Evolutionary conservation across 2,329 filamentous ascomycete species (phyloP).

Genomic region (Amauroascus niger): DNA sequence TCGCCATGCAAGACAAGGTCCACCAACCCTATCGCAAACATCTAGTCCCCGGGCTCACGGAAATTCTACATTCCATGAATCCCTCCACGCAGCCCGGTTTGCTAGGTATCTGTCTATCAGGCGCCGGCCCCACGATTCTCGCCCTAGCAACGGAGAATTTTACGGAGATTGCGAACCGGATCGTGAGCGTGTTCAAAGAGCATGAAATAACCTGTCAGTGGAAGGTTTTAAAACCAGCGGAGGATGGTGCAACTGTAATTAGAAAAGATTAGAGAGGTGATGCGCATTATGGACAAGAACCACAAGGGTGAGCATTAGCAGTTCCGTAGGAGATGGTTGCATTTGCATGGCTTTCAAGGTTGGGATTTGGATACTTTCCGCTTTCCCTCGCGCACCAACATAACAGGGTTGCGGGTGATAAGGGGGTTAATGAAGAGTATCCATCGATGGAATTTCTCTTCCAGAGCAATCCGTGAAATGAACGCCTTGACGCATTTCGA

Average conservation of each 20-base stretch:
- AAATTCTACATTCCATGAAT: slow-evolving; percentile 85
- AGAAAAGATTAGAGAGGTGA: slow-evolving; percentile 10
- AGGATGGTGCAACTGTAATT: slow-evolving; percentile 45
- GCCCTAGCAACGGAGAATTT: slow-evolving; percentile 88
- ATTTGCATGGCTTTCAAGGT: background rate
- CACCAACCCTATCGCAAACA: slow-evolving; percentile 92
- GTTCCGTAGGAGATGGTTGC: too few species aligned
- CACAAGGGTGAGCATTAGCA: too few species aligned
- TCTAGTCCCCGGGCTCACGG: slow-evolving; percentile 80
- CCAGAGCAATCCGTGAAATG: too few species aligned
- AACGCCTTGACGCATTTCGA: too few species aligned
- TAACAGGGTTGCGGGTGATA: too few species aligned
- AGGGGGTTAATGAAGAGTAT: too few species aligned
- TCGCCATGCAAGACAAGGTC: slow-evolving; percentile 97
- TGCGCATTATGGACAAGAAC: background rate
- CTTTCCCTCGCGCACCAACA: too few species aligned
- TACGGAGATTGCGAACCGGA: slow-evolving; percentile 69
- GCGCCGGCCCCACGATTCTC: slow-evolving; percentile 88
- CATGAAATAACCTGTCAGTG: slow-evolving; percentile 64
- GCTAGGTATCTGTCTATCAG: slow-evolving; percentile 86
- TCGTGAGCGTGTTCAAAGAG: slow-evolving; percentile 62
- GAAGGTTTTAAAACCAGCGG: slow-evolving; percentile 79
- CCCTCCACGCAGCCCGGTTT: slow-evolving; percentile 78
- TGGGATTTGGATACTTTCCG: background rate
- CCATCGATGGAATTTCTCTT: too few species aligned